phyloP scores from a whole-genome alignment of 2,329 filamentous ascomycete genomes.

The Neodidymelliopsis sp. region DNA sequence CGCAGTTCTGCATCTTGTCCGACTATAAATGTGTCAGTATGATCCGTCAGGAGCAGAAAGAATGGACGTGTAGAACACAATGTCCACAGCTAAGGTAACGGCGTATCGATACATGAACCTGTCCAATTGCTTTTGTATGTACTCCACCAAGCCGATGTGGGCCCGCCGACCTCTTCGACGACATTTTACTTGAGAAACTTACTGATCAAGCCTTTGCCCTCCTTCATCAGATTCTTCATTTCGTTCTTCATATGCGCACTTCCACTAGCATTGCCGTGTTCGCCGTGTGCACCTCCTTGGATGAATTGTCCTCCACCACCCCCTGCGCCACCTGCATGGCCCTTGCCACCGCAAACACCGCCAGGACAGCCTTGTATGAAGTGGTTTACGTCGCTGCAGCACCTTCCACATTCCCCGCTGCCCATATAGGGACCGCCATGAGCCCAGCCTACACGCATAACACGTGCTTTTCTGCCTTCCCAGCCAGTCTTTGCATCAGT shows the following conservation, averaged over 20 bases:
- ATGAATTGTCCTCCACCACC: slow-evolving; percentile 25
- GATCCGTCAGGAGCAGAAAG: neutral
- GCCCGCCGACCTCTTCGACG: no score
- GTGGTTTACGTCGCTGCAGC: slow-evolving; percentile 43
- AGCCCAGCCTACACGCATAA: slow-evolving; percentile 53
- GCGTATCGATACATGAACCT: neutral
- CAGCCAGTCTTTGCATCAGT: slow-evolving; percentile 56
- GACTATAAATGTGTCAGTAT: neutral
- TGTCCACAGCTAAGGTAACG: neutral
- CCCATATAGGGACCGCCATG: slow-evolving; percentile 54
- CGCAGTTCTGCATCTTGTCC: neutral
- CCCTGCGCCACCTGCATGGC: slow-evolving; percentile 29
- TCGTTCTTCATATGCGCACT: slow-evolving; percentile 29
- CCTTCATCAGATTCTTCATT: slow-evolving; percentile 31
- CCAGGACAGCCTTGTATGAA: slow-evolving; percentile 42
- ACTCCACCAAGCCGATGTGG: neutral
- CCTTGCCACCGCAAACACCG: slow-evolving; percentile 35
- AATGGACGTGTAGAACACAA: neutral
- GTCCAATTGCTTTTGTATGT: neutral
- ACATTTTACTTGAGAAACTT: slow-evolving; percentile 37
- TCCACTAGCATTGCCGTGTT: slow-evolving; percentile 22
- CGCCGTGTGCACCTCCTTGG: slow-evolving; percentile 18
- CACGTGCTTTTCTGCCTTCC: slow-evolving; percentile 54
- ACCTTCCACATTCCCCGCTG: slow-evolving; percentile 46
- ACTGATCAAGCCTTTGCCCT: slow-evolving; percentile 33